Evolutionary conservation across 768 basidiomycete species (phyloP).

Genomic region (Candolleomyces eurysporus): DNA sequence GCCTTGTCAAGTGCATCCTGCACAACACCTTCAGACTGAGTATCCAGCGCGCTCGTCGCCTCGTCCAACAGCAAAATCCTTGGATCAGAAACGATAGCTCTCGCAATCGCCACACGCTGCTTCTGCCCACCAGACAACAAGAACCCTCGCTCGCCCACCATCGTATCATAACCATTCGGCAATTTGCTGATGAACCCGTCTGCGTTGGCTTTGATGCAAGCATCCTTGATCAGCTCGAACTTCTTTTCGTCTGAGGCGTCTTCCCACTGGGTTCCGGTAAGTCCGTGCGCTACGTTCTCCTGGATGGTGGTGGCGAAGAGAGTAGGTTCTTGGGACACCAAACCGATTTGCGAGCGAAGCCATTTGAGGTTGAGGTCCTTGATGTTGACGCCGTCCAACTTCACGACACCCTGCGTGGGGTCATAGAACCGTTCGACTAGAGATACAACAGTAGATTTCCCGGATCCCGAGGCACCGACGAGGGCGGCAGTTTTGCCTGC

Average conservation of each 20-base stretch:
- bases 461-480: slow-evolving; percentile 78
- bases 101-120: slow-evolving; percentile 86
- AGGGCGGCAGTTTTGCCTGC: slow-evolving; percentile 78
- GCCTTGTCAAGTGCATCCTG: slow-evolving; percentile 91
- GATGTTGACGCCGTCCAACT: slow-evolving; percentile 72
- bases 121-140: slow-evolving; percentile 87
- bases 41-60: slow-evolving; percentile 87
- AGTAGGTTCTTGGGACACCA: slow-evolving; percentile 86
- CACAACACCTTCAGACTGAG: slow-evolving; percentile 83
- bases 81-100: slow-evolving; percentile 87
- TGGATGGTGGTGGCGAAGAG: slow-evolving; percentile 83
- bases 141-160: slow-evolving; percentile 89
- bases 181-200: slow-evolving; percentile 85
- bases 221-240: slow-evolving; percentile 74
- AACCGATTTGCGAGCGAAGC: slow-evolving; percentile 83
- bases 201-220: slow-evolving; percentile 86
- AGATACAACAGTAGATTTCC: slow-evolving; percentile 74
- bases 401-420: slow-evolving; percentile 64
- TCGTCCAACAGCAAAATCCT: slow-evolving; percentile 86
- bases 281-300: slow-evolving; percentile 81
- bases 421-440: slow-evolving; percentile 91
- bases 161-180: slow-evolving; percentile 80
- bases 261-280: slow-evolving; percentile 72
- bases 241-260: slow-evolving; percentile 71
- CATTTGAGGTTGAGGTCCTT: slow-evolving; percentile 79